Evolutionary conservation across 306 rosid species (phyloP).

Genomic region (Quercus glauca): DNA sequence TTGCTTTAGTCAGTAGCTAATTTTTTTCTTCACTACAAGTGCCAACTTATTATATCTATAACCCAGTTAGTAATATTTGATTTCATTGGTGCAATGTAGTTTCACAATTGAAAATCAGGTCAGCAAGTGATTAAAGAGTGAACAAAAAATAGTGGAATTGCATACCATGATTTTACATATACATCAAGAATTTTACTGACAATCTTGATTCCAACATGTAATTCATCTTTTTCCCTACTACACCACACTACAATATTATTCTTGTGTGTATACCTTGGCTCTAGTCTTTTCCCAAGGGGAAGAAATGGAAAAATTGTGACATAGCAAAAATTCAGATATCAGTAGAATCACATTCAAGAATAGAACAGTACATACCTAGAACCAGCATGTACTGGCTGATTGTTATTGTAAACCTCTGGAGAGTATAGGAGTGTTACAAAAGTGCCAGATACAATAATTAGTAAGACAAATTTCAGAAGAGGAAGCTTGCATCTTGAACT

Average conservation of each 20-base stretch:
- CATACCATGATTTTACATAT: not conserved
- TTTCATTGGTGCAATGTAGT: not conserved
- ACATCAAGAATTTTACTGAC: not conserved
- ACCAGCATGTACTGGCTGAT: constrained; percentile 45
- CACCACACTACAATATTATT: not conserved
- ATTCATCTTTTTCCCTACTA: no score
- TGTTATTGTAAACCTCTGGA: constrained; percentile 60
- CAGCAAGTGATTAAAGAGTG: not conserved
- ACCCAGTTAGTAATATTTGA: not conserved
- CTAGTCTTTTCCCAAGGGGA: not conserved
- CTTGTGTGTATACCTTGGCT: not conserved
- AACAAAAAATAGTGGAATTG: not conserved
- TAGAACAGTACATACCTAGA: constrained; percentile 42
- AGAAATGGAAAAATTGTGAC: not conserved
- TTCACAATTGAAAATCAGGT: not conserved
- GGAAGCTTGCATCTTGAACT: constrained; percentile 72
- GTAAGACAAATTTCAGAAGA: constrained; percentile 54
- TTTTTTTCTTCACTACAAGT: no score
- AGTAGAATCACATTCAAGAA: not conserved
- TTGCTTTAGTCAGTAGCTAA: not conserved
- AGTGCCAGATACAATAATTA: constrained; percentile 56
- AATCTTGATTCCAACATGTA: no score
- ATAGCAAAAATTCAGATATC: not conserved
- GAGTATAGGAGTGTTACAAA: constrained; percentile 58
- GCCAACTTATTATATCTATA: not conserved